phyloP scores from a whole-genome alignment of 345 rosid species.

The Moringa oleifera region DNA sequence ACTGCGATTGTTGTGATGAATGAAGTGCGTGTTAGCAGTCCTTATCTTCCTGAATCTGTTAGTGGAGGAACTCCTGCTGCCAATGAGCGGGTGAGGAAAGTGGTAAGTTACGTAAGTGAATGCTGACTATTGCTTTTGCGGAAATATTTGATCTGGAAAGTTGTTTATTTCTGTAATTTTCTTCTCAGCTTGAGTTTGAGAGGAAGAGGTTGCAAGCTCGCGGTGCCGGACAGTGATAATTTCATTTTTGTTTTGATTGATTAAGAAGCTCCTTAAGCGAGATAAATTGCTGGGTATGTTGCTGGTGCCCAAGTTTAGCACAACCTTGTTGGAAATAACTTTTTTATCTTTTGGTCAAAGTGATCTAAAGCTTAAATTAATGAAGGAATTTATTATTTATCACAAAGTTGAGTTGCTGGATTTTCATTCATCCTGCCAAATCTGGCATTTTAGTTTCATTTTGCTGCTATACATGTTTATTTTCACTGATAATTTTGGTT shows the following conservation, averaged over 20 bases:
- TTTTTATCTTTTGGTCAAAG: constrained; percentile 11
- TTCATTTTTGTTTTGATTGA: constrained; percentile 2
- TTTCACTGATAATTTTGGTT: neutral
- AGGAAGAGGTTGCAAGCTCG: constrained; percentile 63
- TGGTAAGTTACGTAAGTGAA: constrained; percentile 47
- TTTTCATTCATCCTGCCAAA: neutral
- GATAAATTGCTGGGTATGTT: constrained; percentile 16
- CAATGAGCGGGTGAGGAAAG: constrained; percentile 95
- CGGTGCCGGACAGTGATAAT: constrained; percentile 32
- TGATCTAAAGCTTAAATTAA: constrained; percentile 7
- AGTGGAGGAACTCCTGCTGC: constrained; percentile 92
- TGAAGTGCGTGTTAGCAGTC: constrained; percentile 89
- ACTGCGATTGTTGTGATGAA: constrained; percentile 83
- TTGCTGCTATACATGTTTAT: neutral
- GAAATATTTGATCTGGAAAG: neutral
- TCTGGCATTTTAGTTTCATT: neutral
- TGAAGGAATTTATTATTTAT: neutral
- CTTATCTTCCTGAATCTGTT: constrained; percentile 83
- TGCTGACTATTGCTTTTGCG: neutral
- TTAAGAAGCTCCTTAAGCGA: constrained; percentile 11
- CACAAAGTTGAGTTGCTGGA: neutral
- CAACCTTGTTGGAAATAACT: constrained; percentile 4
- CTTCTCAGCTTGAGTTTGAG: constrained; percentile 54
- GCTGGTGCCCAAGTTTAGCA: constrained; percentile 2
- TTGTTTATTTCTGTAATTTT: constrained; percentile 7